Evolutionary conservation across 1,284 basidiomycete species (phyloP).

Genomic region (Xerocomus minutiporus): DNA sequence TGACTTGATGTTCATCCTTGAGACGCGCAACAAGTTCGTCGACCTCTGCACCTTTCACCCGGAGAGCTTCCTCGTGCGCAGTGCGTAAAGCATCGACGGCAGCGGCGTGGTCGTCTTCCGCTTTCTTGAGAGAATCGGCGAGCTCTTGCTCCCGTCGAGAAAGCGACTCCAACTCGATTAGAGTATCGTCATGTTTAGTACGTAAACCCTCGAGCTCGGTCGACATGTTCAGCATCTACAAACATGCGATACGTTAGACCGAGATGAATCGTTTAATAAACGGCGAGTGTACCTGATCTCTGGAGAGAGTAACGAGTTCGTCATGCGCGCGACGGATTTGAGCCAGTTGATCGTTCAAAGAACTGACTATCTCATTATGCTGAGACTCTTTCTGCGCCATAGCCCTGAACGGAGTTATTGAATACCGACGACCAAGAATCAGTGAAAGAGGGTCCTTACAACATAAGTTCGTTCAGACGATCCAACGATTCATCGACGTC

Average conservation of each 20-base stretch:
- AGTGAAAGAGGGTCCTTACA: slow-evolving; percentile 45
- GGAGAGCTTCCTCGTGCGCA: slow-evolving; percentile 53
- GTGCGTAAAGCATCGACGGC: slow-evolving; percentile 49
- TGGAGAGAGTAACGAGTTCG: slow-evolving; percentile 70
- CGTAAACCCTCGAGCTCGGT: slow-evolving; percentile 74
- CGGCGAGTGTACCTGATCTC: slow-evolving; percentile 63
- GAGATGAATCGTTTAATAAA: neutral
- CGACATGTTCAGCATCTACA: slow-evolving; percentile 79
- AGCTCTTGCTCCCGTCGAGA: slow-evolving; percentile 56
- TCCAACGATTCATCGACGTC: slow-evolving; percentile 68
- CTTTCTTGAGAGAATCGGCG: slow-evolving; percentile 44
- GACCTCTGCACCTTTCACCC: slow-evolving; percentile 49
- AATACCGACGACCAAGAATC: slow-evolving; percentile 6
- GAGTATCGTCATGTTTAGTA: slow-evolving; percentile 52
- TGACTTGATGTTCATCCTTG: slow-evolving; percentile 39
- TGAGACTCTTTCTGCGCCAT: slow-evolving; percentile 93
- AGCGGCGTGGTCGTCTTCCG: slow-evolving; percentile 43
- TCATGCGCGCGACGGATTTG: slow-evolving; percentile 74
- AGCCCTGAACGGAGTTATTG: slow-evolving; percentile 47
- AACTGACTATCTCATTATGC: slow-evolving; percentile 73
- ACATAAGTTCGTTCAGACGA: slow-evolving; percentile 81
- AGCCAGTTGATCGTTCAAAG: slow-evolving; percentile 62
- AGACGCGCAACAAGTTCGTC: slow-evolving; percentile 43
- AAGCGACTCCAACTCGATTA: slow-evolving; percentile 51
- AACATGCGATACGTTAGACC: neutral